A percentile compares a stretch with the other conserved stretches of the same genome.
Conservation (phyloP, 1,284 basidiomycete genomes). For the Volvariella volvacea region DNA sequence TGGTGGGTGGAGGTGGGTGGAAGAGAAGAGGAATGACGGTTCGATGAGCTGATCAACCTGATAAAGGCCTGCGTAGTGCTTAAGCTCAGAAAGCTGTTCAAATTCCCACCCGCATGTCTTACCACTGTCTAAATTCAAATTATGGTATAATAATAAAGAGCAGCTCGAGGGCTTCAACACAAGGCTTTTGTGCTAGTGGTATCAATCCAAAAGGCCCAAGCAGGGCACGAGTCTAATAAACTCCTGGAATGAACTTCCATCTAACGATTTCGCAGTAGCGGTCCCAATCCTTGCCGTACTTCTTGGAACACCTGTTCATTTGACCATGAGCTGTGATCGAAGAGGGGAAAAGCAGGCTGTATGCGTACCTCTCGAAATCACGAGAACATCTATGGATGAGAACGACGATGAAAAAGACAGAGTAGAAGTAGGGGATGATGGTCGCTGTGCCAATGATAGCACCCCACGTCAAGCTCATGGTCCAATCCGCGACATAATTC, state of each 20-base stretch:
- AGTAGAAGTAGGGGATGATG: constrained; percentile 93
- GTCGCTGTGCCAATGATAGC: constrained; percentile 78
- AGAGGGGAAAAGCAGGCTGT: not conserved
- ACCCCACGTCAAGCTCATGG: constrained; percentile 89
- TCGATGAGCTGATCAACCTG: no score
- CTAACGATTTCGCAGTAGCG: constrained; percentile 81
- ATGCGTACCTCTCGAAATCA: constrained; percentile 79
- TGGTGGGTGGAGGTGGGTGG: no score
- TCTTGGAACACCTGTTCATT: constrained; percentile 65
- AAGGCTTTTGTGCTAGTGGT: no score
- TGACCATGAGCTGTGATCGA: constrained; percentile 1
- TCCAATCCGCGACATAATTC: constrained; percentile 86
- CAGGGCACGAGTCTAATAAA: no score
- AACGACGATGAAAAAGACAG: constrained; percentile 87
- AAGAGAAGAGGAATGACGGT: no score
- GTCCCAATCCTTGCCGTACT: constrained; percentile 96
- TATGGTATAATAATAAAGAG: no score
- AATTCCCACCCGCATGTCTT: no score
- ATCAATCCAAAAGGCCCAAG: no score
- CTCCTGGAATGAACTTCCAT: constrained; percentile 83
- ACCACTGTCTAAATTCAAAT: no score
- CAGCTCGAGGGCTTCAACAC: no score
- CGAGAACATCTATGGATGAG: constrained; percentile 83
- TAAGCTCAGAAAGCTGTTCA: no score
- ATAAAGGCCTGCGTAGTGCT: no score